A percentile compares a stretch with the other conserved stretches of the same genome.
Conservation (phyloP, 768 basidiomycete species). For the Pulveroboletus frians region DNA sequence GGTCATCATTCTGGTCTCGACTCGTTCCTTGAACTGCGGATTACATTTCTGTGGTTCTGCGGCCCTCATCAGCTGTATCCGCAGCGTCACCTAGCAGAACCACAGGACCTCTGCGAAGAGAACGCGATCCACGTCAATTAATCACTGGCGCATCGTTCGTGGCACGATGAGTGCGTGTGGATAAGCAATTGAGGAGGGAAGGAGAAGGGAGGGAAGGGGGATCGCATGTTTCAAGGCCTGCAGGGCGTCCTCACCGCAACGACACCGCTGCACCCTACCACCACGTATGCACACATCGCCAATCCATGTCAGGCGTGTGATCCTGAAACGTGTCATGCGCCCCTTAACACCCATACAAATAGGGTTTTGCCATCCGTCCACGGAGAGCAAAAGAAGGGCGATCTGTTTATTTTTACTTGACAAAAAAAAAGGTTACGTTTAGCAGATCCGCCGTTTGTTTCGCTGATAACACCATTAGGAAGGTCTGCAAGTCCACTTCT, state of each 20-base stretch:
- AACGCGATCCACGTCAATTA: neutral
- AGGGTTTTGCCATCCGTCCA: slow-evolving; percentile 3
- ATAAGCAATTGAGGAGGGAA: neutral
- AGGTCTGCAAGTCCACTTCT: slow-evolving; percentile 9
- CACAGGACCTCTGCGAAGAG: neutral
- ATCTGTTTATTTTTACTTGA: neutral
- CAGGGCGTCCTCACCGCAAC: slow-evolving; percentile 4
- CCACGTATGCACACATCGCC: neutral
- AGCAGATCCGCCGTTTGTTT: slow-evolving; percentile 10
- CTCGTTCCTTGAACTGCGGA: neutral
- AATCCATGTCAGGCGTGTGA: slow-evolving; percentile 10
- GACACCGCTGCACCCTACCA: slow-evolving; percentile 13
- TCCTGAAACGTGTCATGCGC: slow-evolving; percentile 13
- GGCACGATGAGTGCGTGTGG: slow-evolving; percentile 2
- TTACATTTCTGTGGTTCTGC: slow-evolving; percentile 18
- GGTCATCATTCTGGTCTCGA: slow-evolving; percentile 1
- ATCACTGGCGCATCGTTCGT: neutral
- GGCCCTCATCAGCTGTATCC: neutral
- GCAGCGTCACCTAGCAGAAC: neutral
- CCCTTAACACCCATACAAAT: neutral
- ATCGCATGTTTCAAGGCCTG: slow-evolving; percentile 6
- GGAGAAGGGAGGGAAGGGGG: neutral
- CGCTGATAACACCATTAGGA: slow-evolving; percentile 20
- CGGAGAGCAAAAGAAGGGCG: slow-evolving; percentile 12
- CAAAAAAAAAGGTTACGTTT: neutral